A percentile compares a stretch with the other conserved stretches of the same genome.
These are phyloP conservation scores for Silene uniflora DNA, from an alignment of 148 eudicot species.

Conservation along the genomic window DNA sequence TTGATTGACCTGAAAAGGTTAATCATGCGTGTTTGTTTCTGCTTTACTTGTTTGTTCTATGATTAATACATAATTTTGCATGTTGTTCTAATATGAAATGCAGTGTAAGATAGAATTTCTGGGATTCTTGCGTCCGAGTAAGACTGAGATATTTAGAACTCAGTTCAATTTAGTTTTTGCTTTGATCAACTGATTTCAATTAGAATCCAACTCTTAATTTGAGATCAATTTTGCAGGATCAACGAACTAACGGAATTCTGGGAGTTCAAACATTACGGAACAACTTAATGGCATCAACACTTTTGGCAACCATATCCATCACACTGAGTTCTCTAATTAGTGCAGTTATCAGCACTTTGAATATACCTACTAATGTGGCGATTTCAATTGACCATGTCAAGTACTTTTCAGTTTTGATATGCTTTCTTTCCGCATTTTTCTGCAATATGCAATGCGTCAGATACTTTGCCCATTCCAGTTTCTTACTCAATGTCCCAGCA, in stretches of 20 bases:
- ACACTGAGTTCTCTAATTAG: constrained; percentile 66
- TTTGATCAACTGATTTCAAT: background rate
- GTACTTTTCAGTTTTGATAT: constrained; percentile 50
- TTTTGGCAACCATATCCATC: constrained; percentile 62
- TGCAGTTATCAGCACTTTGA: constrained; percentile 58
- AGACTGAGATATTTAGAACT: background rate
- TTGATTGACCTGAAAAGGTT: background rate
- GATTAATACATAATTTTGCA: background rate
- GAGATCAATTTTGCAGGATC: constrained; percentile 37
- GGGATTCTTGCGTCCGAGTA: background rate
- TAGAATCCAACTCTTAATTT: no score
- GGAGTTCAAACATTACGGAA: constrained; percentile 50
- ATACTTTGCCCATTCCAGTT: constrained; percentile 69
- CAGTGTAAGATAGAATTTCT: background rate
- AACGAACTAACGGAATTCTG: constrained; percentile 51
- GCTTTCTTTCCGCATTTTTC: constrained; percentile 67
- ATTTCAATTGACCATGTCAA: constrained; percentile 32
- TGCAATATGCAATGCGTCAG: constrained; percentile 65
- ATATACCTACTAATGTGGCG: constrained; percentile 24
- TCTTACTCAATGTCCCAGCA: constrained; percentile 49
- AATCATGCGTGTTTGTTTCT: background rate
- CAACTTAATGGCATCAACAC: constrained; percentile 78
- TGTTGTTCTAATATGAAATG: background rate
- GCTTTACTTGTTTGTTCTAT: background rate
- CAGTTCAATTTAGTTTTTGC: background rate